Base-by-base conservation (phyloP, 495 filamentous ascomycete species). In the Thermothielavioides terrestris region DNA sequence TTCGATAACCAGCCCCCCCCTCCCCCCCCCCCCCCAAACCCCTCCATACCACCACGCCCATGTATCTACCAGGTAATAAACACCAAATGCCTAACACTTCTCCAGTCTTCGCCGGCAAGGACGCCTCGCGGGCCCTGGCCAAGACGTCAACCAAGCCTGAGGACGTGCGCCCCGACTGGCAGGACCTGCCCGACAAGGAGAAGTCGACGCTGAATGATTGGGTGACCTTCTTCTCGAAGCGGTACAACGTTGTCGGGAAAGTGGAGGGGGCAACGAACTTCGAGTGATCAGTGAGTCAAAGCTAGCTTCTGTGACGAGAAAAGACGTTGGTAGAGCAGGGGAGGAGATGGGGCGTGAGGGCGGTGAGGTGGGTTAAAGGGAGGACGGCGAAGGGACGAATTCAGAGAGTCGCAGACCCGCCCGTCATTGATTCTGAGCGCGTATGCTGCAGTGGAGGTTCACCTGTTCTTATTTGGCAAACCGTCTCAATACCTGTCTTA, bases 181-280 rank as follows among this genome's bases (percentile, higher is more conserved):
- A 82, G 47, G 86, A 92, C 61, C 73, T 99, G 37, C 67, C 68
- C 18, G 89, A 94, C n/a, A 88, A 90, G 69, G 82, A 95, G 64
- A 88, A 95, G 71, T 77, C 73, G 22, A 80, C 84, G 12, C 71
- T 99, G 34, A 74, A 87, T 20, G 94, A 97, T 61, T 99, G 92
- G 92, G 82, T 79, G 45, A 94, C 84, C 3, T 98, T 94, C 71
- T 98, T 97, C 71, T 84, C 81, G 58, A 98, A 96, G 70, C 76
- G 92, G 34, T 98, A 98, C 64, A 95, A 91, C 59, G 80, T 96
- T 48, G 83, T 96, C 34, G 92, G 92, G 27, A 79, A 79, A 64
- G 85, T 94, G 8, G 66, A 82, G 54, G 76, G 75, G 26, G 76
- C 76, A 9, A 73, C 72, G 12, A 81, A 79, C 49, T 48, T 66